These are phyloP conservation scores for Ceratocystis alfenasii DNA, from an alignment of 2,329 filamentous ascomycete genomes.

Conservation along the genomic window DNA sequence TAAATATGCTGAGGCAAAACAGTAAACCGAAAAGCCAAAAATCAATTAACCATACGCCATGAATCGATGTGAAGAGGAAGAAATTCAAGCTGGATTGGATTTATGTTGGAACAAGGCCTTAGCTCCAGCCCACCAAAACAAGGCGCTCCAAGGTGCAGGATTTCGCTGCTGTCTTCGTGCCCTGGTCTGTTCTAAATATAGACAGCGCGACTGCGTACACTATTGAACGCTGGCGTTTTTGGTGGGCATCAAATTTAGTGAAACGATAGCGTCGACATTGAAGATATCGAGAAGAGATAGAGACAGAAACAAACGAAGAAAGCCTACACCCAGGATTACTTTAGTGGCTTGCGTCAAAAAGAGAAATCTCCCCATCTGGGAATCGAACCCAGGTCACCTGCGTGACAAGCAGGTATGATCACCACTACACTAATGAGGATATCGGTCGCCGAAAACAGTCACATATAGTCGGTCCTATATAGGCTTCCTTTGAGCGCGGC, in stretches of 20 bases:
- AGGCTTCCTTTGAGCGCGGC: too few relatives aligned
- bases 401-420: slow-evolving; percentile 22
- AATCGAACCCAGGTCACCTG: slow-evolving; percentile 23
- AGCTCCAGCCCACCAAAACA: slow-evolving; percentile 9
- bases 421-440: slow-evolving; percentile 22
- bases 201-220: background rate
- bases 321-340: background rate
- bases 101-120: background rate
- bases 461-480: background rate
- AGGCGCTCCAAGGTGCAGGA: background rate
- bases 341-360: background rate
- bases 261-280: background rate
- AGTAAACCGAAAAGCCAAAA: background rate
- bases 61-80: background rate
- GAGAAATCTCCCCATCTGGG: slow-evolving; percentile 20
- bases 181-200: slow-evolving; percentile 6
- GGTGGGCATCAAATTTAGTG: background rate
- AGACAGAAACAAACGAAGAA: background rate
- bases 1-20: background rate
- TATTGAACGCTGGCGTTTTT: background rate
- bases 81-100: background rate
- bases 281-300: background rate
- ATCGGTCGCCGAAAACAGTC: background rate
- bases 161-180: background rate
- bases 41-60: background rate